Base-by-base conservation (phyloP, 768 basidiomycete species). In the Psilocybe sp. region DNA sequence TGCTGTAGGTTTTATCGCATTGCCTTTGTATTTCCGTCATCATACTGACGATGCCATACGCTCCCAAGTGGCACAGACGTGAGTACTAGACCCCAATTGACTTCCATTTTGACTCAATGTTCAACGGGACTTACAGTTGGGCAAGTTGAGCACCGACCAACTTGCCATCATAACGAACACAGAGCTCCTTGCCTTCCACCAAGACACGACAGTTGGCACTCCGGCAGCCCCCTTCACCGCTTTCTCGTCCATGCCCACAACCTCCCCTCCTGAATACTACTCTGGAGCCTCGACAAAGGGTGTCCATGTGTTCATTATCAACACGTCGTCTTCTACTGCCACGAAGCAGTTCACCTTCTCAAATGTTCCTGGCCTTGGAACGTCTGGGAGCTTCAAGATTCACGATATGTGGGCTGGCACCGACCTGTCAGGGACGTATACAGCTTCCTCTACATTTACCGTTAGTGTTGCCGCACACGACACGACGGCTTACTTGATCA, bases 341-440 rank as follows among this genome's bases (percentile, higher is more conserved):
- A 74, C 70, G 3, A 79, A 80, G 64, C 66, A 65, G 2, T 74
- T 81, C 52, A 62, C 65, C 2, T 74, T 81, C 37, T 69, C 69
- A 5, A 71, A 70, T 42, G 73, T 79, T 7, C 76, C 79, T 14
- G 75, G 77, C 0, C 56, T 81, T 6, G 64, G 64, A 11, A 61
- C 65, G 6, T 61, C 66, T 18, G 68, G 70, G 1, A 69, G 52
- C 8, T 75, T 68, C 51, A 68, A 63, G 47, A 55, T 81, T 15
- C 78, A 78, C 50, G 78, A 82, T 51, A 82, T 81, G 81, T 81
- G 80, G 80, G 62, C 70, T 4, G 71, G 70, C 2, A 56, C 53
- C 7, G 72, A 78, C 59, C 47, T 80, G 15, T 55, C 70, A 5
- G 76, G 75, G n/a, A 72, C 64, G 2, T 74, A 69, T 54, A 53